Evolutionary conservation across 2,329 filamentous ascomycete species (phyloP), one percentile per base, ranked within the genome.

Genomic region (Alternaria metachromatica): DNA sequence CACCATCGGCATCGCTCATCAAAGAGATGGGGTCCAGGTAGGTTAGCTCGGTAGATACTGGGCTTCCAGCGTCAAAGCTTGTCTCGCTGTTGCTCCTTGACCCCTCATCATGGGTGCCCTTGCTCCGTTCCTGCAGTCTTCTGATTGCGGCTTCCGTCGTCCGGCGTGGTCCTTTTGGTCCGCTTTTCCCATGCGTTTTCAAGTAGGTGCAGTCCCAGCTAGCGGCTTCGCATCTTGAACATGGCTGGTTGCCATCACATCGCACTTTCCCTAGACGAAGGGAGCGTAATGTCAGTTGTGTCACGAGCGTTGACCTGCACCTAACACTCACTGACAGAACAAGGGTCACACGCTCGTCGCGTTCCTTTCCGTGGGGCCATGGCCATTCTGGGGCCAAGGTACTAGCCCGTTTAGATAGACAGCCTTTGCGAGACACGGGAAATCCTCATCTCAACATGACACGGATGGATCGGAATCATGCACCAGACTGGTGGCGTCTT

Each of bases 161-260:
- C 49, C 76, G 68, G 8, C 76, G 72, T 26, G 76, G 76, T 50
- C 76, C 76, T 57, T 79, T 79, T 11, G 76, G 76, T 20, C 76
- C 76, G 26, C 75, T 78, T 60, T 79, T 79, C 10, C 75, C 75
- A 58, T 78, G 76, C 4, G 74, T 78, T 58, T 79, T 79, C 44
- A 79, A 68, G 62, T 76, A 79, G 25, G 76, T 79, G 61, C 76
- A 79, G 46, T 77, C 76, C 76, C 75, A 79, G n/a, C 72, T 74
- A 28, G 76, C 76, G 18, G 75, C 74, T 41, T 70, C 65, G 56
- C 77, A 79, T 45, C 76, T 70, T 21, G 73, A 72, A 59, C 77
- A 79, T 28, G 77, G 77, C 55, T 75, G 71, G 28, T 75, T 75
- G 51, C 77, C 77, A 54, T 79, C 76, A 41, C 77, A 79, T 53